phyloP scores from a whole-genome alignment of 805 yeast genomes.

The Yarrowia hollandica region DNA sequence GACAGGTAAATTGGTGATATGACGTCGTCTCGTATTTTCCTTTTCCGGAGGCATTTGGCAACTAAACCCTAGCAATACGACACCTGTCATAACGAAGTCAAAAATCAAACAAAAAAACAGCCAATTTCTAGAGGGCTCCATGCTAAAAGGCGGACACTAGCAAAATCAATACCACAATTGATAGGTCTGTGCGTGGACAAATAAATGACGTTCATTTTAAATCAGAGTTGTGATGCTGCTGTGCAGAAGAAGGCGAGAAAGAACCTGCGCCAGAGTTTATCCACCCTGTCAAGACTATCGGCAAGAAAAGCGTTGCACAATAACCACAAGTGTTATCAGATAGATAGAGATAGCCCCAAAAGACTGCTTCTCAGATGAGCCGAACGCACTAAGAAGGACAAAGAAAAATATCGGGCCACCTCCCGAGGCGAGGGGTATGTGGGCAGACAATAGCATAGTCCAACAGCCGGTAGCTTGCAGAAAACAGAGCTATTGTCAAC shows the following conservation, averaged over 20 bases:
- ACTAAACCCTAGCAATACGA: conserved; percentile 1
- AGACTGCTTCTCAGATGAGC: not conserved
- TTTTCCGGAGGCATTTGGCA: not conserved
- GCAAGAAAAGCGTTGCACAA: conserved; percentile 1
- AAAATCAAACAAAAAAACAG: not conserved
- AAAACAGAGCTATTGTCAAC: not conserved
- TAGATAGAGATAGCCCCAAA: not conserved
- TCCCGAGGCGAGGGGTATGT: too few relatives aligned
- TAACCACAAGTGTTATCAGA: not conserved
- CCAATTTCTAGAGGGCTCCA: not conserved
- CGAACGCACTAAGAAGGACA: not conserved
- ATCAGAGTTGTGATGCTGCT: too few relatives aligned
- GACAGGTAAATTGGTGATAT: too few relatives aligned
- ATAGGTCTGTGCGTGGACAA: too few relatives aligned
- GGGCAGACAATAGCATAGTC: conserved; percentile 9
- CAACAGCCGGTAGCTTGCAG: not conserved
- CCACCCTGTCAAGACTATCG: not conserved
- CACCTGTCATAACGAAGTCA: not conserved
- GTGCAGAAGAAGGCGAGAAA: too few relatives aligned
- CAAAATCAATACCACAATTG: too few relatives aligned
- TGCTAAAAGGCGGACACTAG: too few relatives aligned
- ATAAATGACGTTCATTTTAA: too few relatives aligned
- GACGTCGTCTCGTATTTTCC: conserved; percentile 17
- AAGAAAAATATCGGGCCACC: not conserved
- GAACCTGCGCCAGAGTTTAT: too few relatives aligned